These are phyloP conservation scores for Logfia minima DNA, from an alignment of 129 eudicot species.

Conservation along the genomic window DNA sequence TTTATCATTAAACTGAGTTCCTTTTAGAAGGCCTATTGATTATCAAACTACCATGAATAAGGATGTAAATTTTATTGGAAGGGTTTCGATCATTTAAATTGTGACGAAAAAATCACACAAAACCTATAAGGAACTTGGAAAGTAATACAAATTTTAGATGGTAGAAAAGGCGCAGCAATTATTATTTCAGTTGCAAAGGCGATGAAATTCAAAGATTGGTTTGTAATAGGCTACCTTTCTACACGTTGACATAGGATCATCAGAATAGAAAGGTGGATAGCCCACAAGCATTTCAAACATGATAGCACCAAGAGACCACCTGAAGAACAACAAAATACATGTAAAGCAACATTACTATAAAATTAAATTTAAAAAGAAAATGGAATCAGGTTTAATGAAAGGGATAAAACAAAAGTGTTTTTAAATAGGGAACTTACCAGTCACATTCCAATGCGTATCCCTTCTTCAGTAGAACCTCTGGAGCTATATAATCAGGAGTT, in stretches of 20 bases:
- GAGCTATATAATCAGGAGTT: slow-evolving; percentile 96
- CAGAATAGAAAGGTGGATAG: slow-evolving; percentile 97
- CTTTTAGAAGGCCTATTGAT: too few species aligned
- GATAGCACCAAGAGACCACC: slow-evolving; percentile 99
- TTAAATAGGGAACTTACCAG: slow-evolving; percentile 52
- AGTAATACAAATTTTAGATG: too few species aligned
- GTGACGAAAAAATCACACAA: too few species aligned
- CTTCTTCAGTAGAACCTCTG: slow-evolving; percentile 87
- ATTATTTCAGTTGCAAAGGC: neutral
- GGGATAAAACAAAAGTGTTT: slow-evolving; percentile 9
- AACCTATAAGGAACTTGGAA: too few species aligned
- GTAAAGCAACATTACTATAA: neutral
- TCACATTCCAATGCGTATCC: slow-evolving; percentile 94
- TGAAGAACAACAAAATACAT: slow-evolving; percentile 34
- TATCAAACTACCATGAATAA: neutral
- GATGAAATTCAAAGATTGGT: slow-evolving; percentile 13
- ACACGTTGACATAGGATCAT: slow-evolving; percentile 99
- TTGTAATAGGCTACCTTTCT: slow-evolving; percentile 61
- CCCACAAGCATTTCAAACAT: slow-evolving; percentile 99
- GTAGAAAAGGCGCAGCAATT: neutral
- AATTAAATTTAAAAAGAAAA: neutral
- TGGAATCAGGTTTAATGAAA: neutral
- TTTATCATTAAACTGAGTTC: too few species aligned
- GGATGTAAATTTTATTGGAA: neutral
- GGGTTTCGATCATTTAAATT: neutral